Conservation (phyloP, 768 basidiomycete genomes). For the Mycena indigotica region DNA sequence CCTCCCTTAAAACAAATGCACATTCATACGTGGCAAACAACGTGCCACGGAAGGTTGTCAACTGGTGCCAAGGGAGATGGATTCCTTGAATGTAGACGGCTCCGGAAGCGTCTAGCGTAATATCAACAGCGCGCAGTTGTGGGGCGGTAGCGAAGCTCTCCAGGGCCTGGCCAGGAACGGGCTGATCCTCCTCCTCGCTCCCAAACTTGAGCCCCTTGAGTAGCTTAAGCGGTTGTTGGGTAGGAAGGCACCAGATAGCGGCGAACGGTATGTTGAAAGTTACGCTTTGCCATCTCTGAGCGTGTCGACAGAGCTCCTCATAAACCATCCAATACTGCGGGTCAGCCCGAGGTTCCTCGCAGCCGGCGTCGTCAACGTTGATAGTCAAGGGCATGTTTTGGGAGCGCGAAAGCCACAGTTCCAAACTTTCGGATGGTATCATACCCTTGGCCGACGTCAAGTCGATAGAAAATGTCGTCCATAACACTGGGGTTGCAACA, state of each 20-base stretch:
- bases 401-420: conserved; percentile 9
- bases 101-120: not conserved
- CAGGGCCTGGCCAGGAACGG: not conserved
- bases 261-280: not conserved
- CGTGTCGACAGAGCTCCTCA: conserved; percentile 1
- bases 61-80: not conserved
- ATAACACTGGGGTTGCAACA: conserved; percentile 1
- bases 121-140: not conserved
- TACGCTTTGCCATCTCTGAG: conserved; percentile 1
- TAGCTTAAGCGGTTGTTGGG: not conserved
- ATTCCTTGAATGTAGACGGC: not conserved
- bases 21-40: not conserved
- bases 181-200: not conserved
- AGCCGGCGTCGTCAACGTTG: not conserved
- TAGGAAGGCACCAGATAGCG: not conserved
- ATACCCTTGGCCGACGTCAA: no score
- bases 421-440: no score
- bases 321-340: not conserved
- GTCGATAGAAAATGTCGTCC: not conserved
- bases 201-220: not conserved
- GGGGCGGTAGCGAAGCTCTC: not conserved
- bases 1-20: not conserved
- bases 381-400: conserved; percentile 2
- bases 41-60: not conserved
- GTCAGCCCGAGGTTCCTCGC: not conserved